Evolutionary conservation across 2,329 filamentous ascomycete species (phyloP), one percentile per base, ranked within the genome.

Genomic region (Alternaria novae-zelandiae): DNA sequence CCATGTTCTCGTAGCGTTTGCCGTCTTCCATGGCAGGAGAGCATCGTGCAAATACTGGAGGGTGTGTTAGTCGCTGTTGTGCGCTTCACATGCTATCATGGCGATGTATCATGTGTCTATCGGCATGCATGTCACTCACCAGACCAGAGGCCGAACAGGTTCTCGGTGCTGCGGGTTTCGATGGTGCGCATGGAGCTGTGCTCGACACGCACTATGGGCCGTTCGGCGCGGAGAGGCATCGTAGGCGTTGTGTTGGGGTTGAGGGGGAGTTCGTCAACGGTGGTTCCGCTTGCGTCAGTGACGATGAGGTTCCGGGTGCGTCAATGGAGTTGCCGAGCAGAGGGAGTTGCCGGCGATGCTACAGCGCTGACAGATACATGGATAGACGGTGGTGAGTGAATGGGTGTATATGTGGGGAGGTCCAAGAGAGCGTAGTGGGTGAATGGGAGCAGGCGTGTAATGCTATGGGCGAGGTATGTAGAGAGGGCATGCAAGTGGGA

Each of bases 121-220:
- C 30, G 23, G 56, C n/a, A 13, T n/a, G 54, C 57, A 63, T 20
- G 54, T 62, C 49, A 86, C 92, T 87, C 83, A 97, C 94, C 93
- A 80, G 93, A 95, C 94, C 94, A 97, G 88, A 98, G 96, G 84
- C 92, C 94, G 83, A 96, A 96, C 55, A 98, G 88, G 78, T 94
- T 96, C 82, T 97, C 93, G 26, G 93, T 90, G 80, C 97, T 97
- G 71, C 91, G 88, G 1, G 95, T 97, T 82, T 98, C 94, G 76
- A 98, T 93, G 80, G 96, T 93, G 85, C 96, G 92, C 80, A 99
- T 94, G 72, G 95, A 91, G 78, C 91, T 92, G 69, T 93, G 90
- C 84, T 97, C 94, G 80, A 98, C 92, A 67, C 93, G 94, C 77
- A 98, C 86, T 79, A 98, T 92, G 76, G 95, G 92, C 65, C 91